Evolutionary conservation across 75 land plant genomes (phyloP).

Genomic region (Isoetes taiwanensis): DNA sequence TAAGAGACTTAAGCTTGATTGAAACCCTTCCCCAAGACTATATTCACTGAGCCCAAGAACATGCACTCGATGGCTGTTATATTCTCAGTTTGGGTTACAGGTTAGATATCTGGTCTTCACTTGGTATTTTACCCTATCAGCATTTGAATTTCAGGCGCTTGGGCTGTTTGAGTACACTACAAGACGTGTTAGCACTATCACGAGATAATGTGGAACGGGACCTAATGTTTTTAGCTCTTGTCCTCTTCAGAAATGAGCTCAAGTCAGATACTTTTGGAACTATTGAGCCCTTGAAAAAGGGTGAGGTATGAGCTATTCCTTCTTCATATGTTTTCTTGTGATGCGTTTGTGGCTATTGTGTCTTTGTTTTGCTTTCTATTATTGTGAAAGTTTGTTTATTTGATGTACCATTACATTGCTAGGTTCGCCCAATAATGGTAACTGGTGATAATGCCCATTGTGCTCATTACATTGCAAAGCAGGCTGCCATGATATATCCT

Average conservation of each 20-base stretch:
- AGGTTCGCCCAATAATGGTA: conserved; percentile 36
- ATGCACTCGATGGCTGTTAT: conserved; percentile 35
- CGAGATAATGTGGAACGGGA: conserved; percentile 25
- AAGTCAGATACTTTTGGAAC: conserved; percentile 24
- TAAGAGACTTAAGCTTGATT: conserved; percentile 15
- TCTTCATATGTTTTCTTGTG: too few relatives aligned
- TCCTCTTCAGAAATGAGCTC: conserved; percentile 28
- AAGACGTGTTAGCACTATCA: conserved; percentile 9
- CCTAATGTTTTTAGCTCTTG: conserved; percentile 24
- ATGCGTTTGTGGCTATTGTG: too few relatives aligned
- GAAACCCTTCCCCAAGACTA: conserved; percentile 16
- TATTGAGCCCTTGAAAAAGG: conserved; percentile 24
- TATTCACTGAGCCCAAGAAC: conserved; percentile 15
- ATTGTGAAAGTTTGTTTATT: too few relatives aligned
- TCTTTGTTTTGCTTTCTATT: too few relatives aligned
- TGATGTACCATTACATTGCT: too few relatives aligned
- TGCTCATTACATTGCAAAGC: conserved; percentile 27
- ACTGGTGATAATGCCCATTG: conserved; percentile 38
- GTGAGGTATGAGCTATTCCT: conserved; percentile 28
- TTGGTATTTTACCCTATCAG: background rate
- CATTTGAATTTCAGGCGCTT: conserved; percentile 2
- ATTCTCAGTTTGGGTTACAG: conserved; percentile 27
- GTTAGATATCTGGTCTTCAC: conserved; percentile 3
- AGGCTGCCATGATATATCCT: conserved; percentile 26
- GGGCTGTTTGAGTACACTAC: background rate